Conservation (phyloP, 2,329 filamentous ascomycete species). For the Camillea tinctor region DNA sequence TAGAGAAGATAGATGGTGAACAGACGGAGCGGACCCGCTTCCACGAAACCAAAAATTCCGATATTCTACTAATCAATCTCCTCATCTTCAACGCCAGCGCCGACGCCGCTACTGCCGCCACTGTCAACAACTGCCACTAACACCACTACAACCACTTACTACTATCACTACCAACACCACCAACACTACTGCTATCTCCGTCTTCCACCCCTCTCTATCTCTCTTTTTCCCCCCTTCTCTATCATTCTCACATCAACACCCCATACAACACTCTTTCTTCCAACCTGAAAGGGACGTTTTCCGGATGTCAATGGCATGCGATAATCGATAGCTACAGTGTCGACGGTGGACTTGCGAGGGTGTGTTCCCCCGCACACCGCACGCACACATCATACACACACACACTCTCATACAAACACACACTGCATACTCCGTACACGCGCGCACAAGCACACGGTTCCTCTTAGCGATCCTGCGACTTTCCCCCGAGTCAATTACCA, state of each 20-base stretch:
- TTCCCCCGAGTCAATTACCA: background rate
- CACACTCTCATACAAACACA: too few relatives aligned
- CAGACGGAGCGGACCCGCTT: background rate
- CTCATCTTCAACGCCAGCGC: background rate
- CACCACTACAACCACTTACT: background rate
- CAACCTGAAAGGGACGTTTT: slow-evolving; percentile 2
- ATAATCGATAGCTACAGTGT: slow-evolving; percentile 52
- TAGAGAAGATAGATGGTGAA: too few relatives aligned
- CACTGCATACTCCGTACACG: slow-evolving; percentile 4
- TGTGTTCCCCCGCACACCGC: slow-evolving; percentile 57
- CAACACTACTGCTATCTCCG: background rate
- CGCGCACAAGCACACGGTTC: background rate
- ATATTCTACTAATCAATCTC: background rate
- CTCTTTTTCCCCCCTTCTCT: slow-evolving; percentile 2
- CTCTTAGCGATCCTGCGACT: background rate
- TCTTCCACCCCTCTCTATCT: background rate
- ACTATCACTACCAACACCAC: background rate
- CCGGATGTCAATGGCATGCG: slow-evolving; percentile 54
- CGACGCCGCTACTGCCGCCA: background rate
- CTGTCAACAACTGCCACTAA: background rate
- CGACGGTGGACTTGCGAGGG: slow-evolving; percentile 58
- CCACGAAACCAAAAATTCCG: background rate
- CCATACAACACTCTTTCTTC: background rate
- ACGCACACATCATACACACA: slow-evolving; percentile 32
- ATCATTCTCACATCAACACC: slow-evolving; percentile 6